Evolutionary conservation across 2,329 filamentous ascomycete genomes (phyloP).

Genomic region (Aspergillus thermomutatus): DNA sequence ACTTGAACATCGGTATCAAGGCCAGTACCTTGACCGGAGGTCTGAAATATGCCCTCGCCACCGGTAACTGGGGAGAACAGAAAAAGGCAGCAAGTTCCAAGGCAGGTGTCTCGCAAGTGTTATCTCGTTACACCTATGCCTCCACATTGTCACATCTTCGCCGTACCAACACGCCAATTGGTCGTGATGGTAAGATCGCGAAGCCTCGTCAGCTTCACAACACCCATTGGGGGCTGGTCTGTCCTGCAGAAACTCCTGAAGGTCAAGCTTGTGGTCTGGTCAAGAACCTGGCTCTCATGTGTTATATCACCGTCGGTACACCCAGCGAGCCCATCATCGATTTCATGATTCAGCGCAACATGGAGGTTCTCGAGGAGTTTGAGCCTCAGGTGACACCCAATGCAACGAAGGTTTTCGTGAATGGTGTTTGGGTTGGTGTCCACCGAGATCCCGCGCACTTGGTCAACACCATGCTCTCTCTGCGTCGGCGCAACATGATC

Average conservation of each 20-base stretch:
- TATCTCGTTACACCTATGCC: constrained; percentile 96
- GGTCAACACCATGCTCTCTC: constrained; percentile 71
- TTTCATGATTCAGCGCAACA: constrained; percentile 92
- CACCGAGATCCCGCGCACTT: constrained; percentile 85
- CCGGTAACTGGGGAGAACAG: constrained; percentile 98
- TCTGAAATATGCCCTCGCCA: constrained; percentile 93
- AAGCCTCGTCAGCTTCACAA: constrained; percentile 98
- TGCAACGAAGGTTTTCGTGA: constrained; percentile 96
- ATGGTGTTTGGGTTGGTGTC: constrained; percentile 96
- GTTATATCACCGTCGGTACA: constrained; percentile 93
- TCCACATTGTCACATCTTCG: constrained; percentile 96
- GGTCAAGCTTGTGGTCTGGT: constrained; percentile 97
- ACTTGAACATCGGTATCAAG: constrained; percentile 86
- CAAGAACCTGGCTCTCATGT: constrained; percentile 97
- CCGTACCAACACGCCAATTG: constrained; percentile 95
- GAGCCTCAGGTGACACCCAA: constrained; percentile 80
- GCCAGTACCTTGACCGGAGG: constrained; percentile 87
- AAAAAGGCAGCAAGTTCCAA: constrained; percentile 96
- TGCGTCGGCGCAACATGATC: constrained; percentile 77
- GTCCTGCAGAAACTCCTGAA: constrained; percentile 95
- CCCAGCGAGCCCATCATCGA: constrained; percentile 86
- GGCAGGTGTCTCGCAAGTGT: constrained; percentile 94
- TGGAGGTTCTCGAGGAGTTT: constrained; percentile 96
- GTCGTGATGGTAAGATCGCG: constrained; percentile 94
- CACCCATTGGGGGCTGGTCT: constrained; percentile 97